Evolutionary conservation across 2,329 filamentous ascomycete species (phyloP).

Genomic region (Elsinoe necatrix): DNA sequence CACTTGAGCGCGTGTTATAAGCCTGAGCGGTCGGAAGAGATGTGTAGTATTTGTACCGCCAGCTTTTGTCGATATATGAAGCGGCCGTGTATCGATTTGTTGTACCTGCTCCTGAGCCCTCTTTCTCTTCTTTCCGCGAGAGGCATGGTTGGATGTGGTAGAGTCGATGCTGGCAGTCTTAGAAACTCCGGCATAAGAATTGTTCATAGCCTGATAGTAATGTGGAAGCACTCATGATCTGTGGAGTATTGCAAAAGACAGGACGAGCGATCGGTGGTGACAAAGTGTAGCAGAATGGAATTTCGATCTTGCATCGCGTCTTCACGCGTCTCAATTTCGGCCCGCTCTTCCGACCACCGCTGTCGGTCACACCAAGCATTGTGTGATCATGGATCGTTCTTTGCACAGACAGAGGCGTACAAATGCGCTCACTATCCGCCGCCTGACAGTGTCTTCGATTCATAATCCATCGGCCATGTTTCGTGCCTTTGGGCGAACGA

Average conservation of each 20-base stretch:
- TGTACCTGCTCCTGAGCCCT: background rate
- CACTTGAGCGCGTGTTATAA: conserved; percentile 53
- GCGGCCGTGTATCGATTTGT: background rate
- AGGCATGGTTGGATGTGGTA: background rate
- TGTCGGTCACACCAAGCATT: too few relatives aligned
- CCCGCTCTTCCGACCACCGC: background rate
- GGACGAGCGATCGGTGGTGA: background rate
- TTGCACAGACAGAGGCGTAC: too few relatives aligned
- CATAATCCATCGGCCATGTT: too few relatives aligned
- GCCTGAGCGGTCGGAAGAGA: conserved; percentile 26
- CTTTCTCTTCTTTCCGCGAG: background rate
- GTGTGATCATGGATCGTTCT: too few relatives aligned
- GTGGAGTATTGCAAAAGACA: background rate
- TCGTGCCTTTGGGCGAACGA: too few relatives aligned
- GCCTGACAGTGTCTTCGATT: too few relatives aligned
- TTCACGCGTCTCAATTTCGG: conserved; percentile 9
- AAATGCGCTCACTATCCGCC: too few relatives aligned
- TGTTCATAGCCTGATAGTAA: conserved; percentile 9
- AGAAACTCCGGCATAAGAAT: background rate
- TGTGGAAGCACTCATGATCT: background rate
- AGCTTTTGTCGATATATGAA: background rate
- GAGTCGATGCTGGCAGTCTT: background rate
- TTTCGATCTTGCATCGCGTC: conserved; percentile 6
- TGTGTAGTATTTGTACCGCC: conserved; percentile 16
- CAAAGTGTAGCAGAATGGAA: background rate